These are phyloP conservation scores for Diaporthe sp. DNA, from an alignment of 2,329 filamentous ascomycete genomes.

Conservation along the genomic window DNA sequence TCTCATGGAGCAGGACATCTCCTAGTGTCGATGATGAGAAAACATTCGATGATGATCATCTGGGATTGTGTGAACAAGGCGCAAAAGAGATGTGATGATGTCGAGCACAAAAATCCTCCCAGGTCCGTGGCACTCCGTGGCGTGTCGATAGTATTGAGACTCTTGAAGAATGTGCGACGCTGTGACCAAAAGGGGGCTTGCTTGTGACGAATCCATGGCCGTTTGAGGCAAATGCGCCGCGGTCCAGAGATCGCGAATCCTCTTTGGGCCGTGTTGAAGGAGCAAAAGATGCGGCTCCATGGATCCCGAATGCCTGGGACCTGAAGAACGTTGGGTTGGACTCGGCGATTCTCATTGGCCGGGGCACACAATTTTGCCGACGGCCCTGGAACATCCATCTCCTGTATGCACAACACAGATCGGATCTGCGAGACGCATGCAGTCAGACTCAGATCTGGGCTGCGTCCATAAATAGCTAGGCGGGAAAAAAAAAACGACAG, in stretches of 20 bases:
- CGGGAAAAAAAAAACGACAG: not conserved
- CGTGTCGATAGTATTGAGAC: constrained; percentile 32
- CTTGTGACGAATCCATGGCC: constrained; percentile 14
- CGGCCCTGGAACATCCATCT: not conserved
- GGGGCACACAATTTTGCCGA: constrained; percentile 16
- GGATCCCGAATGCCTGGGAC: constrained; percentile 23
- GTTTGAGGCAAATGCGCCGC: constrained; percentile 10
- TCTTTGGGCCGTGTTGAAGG: constrained; percentile 2
- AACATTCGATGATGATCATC: constrained; percentile 8
- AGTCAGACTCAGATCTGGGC: constrained; percentile 33
- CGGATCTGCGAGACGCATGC: constrained; percentile 33
- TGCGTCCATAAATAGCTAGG: constrained; percentile 32
- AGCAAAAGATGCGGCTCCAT: constrained; percentile 29
- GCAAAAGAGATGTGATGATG: not conserved
- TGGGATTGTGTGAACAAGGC: not conserved
- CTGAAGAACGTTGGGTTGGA: constrained; percentile 4
- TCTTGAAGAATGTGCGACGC: constrained; percentile 12
- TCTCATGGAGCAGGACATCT: not conserved
- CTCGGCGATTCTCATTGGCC: constrained; percentile 24
- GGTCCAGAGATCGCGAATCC: not conserved
- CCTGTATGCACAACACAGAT: constrained; percentile 26
- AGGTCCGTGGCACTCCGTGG: constrained; percentile 25
- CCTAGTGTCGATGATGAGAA: constrained; percentile 8
- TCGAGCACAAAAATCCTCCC: constrained; percentile 4
- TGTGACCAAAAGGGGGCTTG: constrained; percentile 16